A percentile compares a stretch with the other conserved stretches of the same genome.
phyloP scores from a whole-genome alignment of 305 asterid genomes.

The Fraxinus xanthoxyloides region DNA sequence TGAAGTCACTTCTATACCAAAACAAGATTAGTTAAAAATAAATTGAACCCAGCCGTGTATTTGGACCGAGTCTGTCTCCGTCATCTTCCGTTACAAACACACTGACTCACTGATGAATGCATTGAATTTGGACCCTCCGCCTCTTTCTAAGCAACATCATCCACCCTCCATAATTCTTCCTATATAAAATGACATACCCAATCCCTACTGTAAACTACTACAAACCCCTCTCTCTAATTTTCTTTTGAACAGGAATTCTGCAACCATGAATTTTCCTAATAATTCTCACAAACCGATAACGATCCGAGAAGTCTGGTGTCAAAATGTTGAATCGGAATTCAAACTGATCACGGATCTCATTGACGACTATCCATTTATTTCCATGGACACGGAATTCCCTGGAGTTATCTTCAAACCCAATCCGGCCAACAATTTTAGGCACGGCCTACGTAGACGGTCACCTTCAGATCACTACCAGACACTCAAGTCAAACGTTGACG shows the following conservation, averaged over 20 bases:
- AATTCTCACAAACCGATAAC: constrained; percentile 13
- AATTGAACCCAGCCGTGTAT: background rate
- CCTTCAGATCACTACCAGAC: constrained; percentile 43
- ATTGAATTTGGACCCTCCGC: background rate
- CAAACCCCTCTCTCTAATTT: background rate
- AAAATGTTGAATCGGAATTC: constrained; percentile 57
- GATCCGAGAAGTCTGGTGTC: constrained; percentile 71
- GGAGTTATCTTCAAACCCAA: constrained; percentile 63
- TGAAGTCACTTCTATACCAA: background rate
- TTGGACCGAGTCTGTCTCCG: background rate
- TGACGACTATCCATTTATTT: constrained; percentile 53
- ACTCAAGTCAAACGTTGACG: constrained; percentile 70
- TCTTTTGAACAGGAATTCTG: background rate
- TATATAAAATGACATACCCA: background rate
- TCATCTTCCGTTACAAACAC: background rate
- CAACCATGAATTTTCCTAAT: background rate
- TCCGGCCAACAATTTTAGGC: background rate
- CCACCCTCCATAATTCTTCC: background rate
- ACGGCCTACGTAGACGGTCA: constrained; percentile 23
- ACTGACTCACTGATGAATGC: background rate
- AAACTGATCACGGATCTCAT: constrained; percentile 44
- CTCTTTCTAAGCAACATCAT: background rate
- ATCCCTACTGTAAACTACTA: background rate
- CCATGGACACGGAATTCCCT: constrained; percentile 89
- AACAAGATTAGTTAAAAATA: no score